Conservation (phyloP, 169 alveolate species). For the Plasmodium relictum region DNA sequence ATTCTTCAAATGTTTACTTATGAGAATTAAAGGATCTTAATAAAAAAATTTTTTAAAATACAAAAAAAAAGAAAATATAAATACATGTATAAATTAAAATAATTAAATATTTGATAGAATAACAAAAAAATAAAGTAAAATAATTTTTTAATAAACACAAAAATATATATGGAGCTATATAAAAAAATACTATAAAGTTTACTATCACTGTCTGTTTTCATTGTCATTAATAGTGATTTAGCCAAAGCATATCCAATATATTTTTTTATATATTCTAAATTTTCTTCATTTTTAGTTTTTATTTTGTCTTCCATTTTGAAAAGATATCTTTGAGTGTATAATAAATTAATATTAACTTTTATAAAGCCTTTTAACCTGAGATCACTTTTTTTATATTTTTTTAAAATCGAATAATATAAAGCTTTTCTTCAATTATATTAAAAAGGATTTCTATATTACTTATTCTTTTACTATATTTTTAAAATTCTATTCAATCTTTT, state of each 20-base stretch:
- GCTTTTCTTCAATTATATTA: too few species aligned
- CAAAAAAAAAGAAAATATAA: not conserved
- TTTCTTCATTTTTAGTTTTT: constrained; percentile 29
- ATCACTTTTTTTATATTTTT: too few species aligned
- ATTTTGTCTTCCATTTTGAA: constrained; percentile 30
- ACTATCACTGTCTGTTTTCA: constrained; percentile 63
- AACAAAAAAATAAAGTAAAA: constrained; percentile 1
- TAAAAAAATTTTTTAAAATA: too few species aligned
- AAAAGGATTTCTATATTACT: too few species aligned
- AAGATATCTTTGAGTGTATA: not conserved
- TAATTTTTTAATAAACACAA: not conserved
- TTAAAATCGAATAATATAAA: too few species aligned
- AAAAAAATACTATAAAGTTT: not conserved
- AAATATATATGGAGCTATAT: not conserved
- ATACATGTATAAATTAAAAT: not conserved
- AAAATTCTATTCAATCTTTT: too few species aligned
- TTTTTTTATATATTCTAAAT: constrained; percentile 30
- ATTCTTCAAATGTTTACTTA: constrained; percentile 42
- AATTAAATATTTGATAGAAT: not conserved
- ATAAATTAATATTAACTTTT: not conserved
- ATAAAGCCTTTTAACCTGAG: not conserved
- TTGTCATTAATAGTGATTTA: constrained; percentile 37
- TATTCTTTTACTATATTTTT: too few species aligned
- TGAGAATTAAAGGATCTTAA: constrained; percentile 28
- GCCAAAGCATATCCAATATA: constrained; percentile 55